A percentile compares a stretch with the other conserved stretches of the same genome.
Evolutionary conservation across 495 filamentous ascomycete species (phyloP).

Genomic region (Rostrohypoxylon terebratum): DNA sequence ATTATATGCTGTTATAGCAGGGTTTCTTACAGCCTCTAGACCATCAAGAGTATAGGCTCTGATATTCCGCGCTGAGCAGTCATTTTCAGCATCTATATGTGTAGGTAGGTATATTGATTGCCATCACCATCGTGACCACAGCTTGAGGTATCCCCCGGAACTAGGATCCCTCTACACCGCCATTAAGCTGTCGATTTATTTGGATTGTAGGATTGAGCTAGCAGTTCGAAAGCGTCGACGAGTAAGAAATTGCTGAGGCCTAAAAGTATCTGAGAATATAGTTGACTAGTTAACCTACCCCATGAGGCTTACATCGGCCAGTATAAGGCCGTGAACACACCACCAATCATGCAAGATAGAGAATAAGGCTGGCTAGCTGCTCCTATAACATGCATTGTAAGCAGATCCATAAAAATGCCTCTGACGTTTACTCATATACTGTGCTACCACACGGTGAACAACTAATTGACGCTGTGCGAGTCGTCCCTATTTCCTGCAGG

Average conservation of each 20-base stretch:
- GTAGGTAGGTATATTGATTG: no score
- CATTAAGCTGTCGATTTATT: background rate
- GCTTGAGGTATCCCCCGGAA: background rate
- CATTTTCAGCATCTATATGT: background rate
- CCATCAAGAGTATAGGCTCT: conserved; percentile 3
- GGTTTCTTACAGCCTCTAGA: background rate
- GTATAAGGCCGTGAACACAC: background rate
- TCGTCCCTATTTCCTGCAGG: conserved; percentile 37
- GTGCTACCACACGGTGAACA: conserved; percentile 24
- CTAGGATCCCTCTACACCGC: background rate
- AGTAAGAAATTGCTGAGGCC: background rate
- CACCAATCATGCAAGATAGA: conserved; percentile 24
- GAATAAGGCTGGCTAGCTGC: conserved; percentile 20
- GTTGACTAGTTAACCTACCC: conserved; percentile 7
- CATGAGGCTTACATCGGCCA: conserved; percentile 18
- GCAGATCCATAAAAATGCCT: conserved; percentile 14
- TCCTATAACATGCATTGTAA: conserved; percentile 6
- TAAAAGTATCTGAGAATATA: conserved; percentile 4
- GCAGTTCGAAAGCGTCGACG: background rate
- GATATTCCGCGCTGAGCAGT: background rate
- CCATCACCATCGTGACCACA: no score
- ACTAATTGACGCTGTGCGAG: conserved; percentile 6
- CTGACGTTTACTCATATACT: conserved; percentile 37
- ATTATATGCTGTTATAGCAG: background rate
- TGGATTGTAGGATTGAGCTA: background rate